phyloP scores from a whole-genome alignment of 1,284 basidiomycete genomes.

The Limonomyces culmigenus region DNA sequence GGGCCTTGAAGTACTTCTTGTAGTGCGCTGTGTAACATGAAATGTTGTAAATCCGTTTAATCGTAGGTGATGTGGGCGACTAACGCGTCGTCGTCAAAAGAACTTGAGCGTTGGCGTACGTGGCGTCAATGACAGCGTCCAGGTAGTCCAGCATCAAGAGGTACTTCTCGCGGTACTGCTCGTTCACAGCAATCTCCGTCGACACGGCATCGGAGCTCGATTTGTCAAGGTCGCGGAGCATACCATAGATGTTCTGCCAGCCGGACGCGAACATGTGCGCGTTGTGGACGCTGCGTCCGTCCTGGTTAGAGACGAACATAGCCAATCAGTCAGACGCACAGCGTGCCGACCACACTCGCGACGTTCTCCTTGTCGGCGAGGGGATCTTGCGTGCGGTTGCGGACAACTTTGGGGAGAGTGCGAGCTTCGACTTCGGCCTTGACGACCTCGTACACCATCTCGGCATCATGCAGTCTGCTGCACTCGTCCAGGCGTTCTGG shows the following conservation, averaged over 20 bases:
- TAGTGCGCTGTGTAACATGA: conserved; percentile 64
- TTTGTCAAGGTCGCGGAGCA: conserved; percentile 31
- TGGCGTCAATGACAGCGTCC: conserved; percentile 34
- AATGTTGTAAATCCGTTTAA: conserved; percentile 59
- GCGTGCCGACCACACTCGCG: background rate
- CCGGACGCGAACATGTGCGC: conserved; percentile 58
- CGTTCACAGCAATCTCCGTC: conserved; percentile 25
- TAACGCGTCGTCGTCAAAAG: conserved; percentile 48
- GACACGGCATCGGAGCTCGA: conserved; percentile 33
- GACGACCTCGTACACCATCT: conserved; percentile 37
- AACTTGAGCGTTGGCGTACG: conserved; percentile 43
- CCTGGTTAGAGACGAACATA: background rate
- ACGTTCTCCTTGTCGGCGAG: background rate
- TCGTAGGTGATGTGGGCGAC: conserved; percentile 42
- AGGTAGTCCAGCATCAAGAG: conserved; percentile 49
- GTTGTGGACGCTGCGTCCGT: conserved; percentile 35
- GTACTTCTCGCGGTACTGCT: conserved; percentile 35
- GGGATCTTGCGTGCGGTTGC: background rate
- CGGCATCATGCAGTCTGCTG: conserved; percentile 39
- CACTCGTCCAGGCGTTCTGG: conserved; percentile 53
- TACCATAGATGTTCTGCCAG: conserved; percentile 49
- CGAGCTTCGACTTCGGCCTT: conserved; percentile 35
- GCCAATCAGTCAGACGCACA: background rate
- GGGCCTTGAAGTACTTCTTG: conserved; percentile 41
- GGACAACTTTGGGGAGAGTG: conserved; percentile 6